Base-by-base conservation (phyloP, 1,139 yeast species). In the Saccharomyces hybrid region DNA sequence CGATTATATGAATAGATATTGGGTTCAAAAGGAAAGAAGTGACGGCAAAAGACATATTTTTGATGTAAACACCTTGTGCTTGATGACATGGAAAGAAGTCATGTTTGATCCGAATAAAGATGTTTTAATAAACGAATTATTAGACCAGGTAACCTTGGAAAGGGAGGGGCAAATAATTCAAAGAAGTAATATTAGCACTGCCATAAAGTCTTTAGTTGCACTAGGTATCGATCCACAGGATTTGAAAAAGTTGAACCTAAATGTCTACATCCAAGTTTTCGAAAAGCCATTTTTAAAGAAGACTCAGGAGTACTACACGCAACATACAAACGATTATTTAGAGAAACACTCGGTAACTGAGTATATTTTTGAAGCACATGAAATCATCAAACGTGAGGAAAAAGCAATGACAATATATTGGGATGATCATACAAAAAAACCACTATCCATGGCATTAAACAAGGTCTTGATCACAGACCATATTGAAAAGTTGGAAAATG, bases 11-110 rank as follows among this genome's bases (percentile, higher is more conserved):
- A 95, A 95, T 71, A 81, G 98, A 60, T 93, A 93, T 72, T 95
- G 99, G 99, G 97, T 95, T 51, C 89, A 87, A 65, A 90, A 95
- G 68, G 98, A 93, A 71, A 80, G 98, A 65, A 88, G 91, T 47
- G 98, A 93, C 68, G 98, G 98, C n/a, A 82, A 89, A 64, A 80
- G 91, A 60, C 90, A 89, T 64, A 83, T 93, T 51, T 89, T 84
- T 69, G 99, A 95, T 70, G 95, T 95, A 42, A 85, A 88, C 66
- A 90, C 97, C 0, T 76, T 93, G 61, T 86, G 96, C 53, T 75
- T 93, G 57, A 78, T 90, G 60, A 85, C 89, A 53, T 95, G 99
- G 99, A 85, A 88, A 65, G 81, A 83, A 57, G 83, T 83, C 59
- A 79, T 93, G 81, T 93, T 93, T 71, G 79, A 81, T 59, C 80